Conservation (phyloP, 345 rosid genomes). For the Citrus australasica region DNA sequence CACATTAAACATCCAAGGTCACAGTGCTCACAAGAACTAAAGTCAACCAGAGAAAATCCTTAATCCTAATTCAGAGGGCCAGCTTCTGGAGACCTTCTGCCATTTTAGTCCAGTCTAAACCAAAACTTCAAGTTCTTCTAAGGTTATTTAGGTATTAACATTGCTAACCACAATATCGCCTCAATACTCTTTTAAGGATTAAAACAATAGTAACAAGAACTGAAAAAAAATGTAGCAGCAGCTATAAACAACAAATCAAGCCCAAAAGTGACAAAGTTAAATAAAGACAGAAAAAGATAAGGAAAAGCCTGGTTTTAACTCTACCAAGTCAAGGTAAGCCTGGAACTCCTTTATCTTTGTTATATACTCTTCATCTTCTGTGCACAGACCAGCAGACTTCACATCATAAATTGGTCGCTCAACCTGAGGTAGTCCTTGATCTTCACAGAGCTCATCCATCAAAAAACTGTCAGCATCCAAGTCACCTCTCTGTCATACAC, state of each 20-base stretch:
- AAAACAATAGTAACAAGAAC: background rate
- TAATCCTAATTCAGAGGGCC: background rate
- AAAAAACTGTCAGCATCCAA: background rate
- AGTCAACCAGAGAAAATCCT: background rate
- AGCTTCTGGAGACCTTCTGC: background rate
- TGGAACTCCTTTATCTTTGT: constrained; percentile 29
- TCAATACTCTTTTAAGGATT: background rate
- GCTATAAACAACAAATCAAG: background rate
- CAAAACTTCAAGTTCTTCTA: background rate
- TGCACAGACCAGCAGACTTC: background rate
- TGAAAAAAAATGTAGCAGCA: too few species aligned
- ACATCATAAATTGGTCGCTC: background rate
- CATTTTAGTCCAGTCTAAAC: background rate
- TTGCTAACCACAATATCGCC: background rate
- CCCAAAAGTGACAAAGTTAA: background rate
- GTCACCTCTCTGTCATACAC: background rate
- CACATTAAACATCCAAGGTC: background rate
- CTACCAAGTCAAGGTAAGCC: constrained; percentile 32
- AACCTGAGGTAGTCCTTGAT: background rate
- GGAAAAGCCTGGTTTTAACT: background rate
- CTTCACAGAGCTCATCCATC: background rate
- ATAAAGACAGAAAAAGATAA: background rate
- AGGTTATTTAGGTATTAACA: background rate
- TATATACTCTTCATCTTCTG: constrained; percentile 12
- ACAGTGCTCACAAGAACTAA: background rate